Conservation (phyloP, 257 asterid species). For the Catharanthus roseus region DNA sequence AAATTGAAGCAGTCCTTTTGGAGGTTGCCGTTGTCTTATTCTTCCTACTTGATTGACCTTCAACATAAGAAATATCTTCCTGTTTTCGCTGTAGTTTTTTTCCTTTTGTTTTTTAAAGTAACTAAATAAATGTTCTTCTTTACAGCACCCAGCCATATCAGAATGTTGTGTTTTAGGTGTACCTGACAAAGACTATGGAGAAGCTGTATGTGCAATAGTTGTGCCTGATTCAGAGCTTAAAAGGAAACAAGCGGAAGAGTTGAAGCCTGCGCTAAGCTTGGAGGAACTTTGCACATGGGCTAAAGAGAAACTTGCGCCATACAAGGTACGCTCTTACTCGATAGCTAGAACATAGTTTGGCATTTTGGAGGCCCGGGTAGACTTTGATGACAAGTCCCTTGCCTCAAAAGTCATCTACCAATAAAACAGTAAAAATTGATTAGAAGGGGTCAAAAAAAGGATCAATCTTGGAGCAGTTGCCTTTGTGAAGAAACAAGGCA, state of each 20-base stretch:
- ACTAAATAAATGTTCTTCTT: slow-evolving; percentile 14
- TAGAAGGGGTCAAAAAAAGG: neutral
- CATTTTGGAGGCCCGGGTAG: neutral
- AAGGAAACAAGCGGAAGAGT: slow-evolving; percentile 51
- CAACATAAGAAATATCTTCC: slow-evolving; percentile 7
- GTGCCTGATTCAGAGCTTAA: slow-evolving; percentile 56
- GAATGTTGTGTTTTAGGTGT: slow-evolving; percentile 96
- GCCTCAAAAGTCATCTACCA: neutral
- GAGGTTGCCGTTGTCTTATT: slow-evolving; percentile 50
- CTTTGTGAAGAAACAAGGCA: neutral
- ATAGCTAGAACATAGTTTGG: too few relatives aligned
- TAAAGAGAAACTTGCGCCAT: slow-evolving; percentile 91
- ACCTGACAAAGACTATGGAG: slow-evolving; percentile 88
- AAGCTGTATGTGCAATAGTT: slow-evolving; percentile 73
- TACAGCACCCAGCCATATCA: slow-evolving; percentile 71
- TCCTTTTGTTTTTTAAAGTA: neutral
- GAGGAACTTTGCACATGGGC: slow-evolving; percentile 81
- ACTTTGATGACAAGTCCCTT: neutral
- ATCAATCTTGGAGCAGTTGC: neutral
- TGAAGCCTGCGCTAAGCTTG: slow-evolving; percentile 69
- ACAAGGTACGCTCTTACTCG: slow-evolving; percentile 54
- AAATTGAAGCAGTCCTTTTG: slow-evolving; percentile 89
- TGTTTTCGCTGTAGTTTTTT: neutral
- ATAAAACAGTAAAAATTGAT: neutral
- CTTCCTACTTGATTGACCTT: neutral